phyloP scores from a whole-genome alignment of 2,329 filamentous ascomycete genomes.

The Aaosphaeria arxii region DNA sequence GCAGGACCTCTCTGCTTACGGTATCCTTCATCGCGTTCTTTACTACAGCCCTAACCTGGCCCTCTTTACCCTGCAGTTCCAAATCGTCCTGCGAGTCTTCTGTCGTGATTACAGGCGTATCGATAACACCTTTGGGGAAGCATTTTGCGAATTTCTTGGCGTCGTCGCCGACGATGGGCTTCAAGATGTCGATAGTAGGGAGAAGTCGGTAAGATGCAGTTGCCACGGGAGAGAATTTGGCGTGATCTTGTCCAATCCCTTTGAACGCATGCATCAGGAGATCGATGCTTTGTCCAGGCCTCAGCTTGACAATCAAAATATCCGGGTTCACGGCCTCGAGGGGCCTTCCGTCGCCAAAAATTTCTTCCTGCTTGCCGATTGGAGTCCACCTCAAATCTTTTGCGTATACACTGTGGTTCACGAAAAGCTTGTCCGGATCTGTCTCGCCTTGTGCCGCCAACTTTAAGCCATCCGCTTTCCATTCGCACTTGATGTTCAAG shows the following conservation, averaged over 20 bases:
- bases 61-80: conserved; percentile 70
- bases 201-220: conserved; percentile 91
- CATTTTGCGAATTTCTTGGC: conserved; percentile 87
- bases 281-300: conserved; percentile 83
- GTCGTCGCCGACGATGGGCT: conserved; percentile 81
- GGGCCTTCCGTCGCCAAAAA: conserved; percentile 50
- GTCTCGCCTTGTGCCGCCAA: conserved; percentile 66
- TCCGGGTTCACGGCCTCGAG: conserved; percentile 83
- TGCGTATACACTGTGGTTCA: conserved; percentile 67
- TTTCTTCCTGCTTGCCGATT: conserved; percentile 55
- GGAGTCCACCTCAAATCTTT: conserved; percentile 67
- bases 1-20: conserved; percentile 86
- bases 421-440: conserved; percentile 81
- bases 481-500: conserved; percentile 76
- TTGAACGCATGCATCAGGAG: conserved; percentile 92
- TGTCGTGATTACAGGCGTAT: conserved; percentile 67
- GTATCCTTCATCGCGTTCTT: conserved; percentile 88
- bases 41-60: conserved; percentile 85
- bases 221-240: conserved; percentile 95
- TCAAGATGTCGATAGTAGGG: conserved; percentile 78
- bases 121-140: conserved; percentile 87
- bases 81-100: conserved; percentile 60
- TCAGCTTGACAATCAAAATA: conserved; percentile 90
- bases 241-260: conserved; percentile 88
- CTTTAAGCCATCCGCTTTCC: conserved; percentile 60